These are phyloP conservation scores for Cubamyces lactineus DNA, from an alignment of 768 basidiomycete species.

Conservation along the genomic window DNA sequence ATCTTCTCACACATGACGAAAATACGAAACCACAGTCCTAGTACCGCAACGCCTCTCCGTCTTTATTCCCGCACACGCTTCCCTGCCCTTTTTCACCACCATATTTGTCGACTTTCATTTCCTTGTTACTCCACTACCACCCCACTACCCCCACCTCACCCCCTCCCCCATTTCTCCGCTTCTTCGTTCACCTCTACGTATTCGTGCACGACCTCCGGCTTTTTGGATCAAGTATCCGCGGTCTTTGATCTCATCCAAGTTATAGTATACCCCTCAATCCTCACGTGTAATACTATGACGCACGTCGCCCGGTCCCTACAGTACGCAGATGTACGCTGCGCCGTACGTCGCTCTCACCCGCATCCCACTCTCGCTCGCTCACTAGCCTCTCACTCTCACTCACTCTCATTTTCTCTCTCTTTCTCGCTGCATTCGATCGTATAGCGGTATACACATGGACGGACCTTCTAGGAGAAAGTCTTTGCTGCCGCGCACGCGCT, in stretches of 20 bases:
- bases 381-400: constrained; percentile 1
- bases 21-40: constrained; percentile 28
- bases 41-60: constrained; percentile 14
- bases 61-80: constrained; percentile 18
- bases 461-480: constrained; percentile 24
- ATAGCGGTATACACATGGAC: constrained; percentile 18
- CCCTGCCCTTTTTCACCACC: constrained; percentile 9
- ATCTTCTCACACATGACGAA: constrained; percentile 23
- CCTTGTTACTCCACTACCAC: not conserved
- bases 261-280: constrained; percentile 42
- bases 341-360: constrained; percentile 25
- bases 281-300: constrained; percentile 45
- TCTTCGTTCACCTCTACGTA: constrained; percentile 26
- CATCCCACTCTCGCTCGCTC: constrained; percentile 6
- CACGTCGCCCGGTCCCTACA: constrained; percentile 33
- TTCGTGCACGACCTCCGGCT: constrained; percentile 31
- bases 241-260: constrained; percentile 36
- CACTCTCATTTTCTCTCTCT: not conserved
- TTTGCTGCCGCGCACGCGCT: constrained; percentile 10
- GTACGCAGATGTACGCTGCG: constrained; percentile 31
- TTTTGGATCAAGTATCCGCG: constrained; percentile 39
- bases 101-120: constrained; percentile 10
- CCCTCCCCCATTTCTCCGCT: constrained; percentile 14
- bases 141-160: constrained; percentile 2
- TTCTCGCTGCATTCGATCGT: constrained; percentile 9